phyloP scores from a whole-genome alignment of 352 stramenopile genomes.

The Globisporangium parvum region DNA sequence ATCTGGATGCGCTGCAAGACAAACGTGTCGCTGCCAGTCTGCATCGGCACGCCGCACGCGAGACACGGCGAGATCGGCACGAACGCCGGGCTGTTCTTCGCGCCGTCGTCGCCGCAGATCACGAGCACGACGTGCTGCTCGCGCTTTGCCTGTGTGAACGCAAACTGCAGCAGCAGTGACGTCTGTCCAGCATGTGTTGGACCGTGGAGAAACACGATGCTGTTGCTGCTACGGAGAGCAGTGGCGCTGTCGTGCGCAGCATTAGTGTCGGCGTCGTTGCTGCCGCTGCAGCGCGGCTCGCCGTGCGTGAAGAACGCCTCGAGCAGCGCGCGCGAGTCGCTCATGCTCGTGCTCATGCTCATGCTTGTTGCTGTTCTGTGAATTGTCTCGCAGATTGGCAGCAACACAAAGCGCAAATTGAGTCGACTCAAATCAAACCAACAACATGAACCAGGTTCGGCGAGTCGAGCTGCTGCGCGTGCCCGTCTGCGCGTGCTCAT shows the following conservation, averaged over 20 bases:
- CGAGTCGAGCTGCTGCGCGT: not conserved
- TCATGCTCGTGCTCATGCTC: not conserved
- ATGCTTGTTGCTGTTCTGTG: not conserved
- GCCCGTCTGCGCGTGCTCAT: no score
- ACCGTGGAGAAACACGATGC: conserved; percentile 42
- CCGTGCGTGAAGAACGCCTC: conserved; percentile 67
- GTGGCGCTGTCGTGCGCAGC: conserved; percentile 1
- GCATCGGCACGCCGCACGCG: conserved; percentile 30
- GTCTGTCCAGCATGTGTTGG: conserved; percentile 37
- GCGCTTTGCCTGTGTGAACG: conserved; percentile 41
- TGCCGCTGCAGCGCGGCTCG: conserved; percentile 15
- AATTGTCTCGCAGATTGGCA: no score
- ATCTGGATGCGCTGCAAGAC: conserved; percentile 53
- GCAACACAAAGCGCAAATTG: no score
- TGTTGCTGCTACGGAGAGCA: not conserved
- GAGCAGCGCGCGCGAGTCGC: conserved; percentile 12
- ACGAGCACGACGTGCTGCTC: conserved; percentile 45
- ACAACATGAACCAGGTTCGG: no score
- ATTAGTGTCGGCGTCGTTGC: not conserved
- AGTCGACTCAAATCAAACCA: no score
- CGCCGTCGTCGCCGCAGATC: conserved; percentile 25
- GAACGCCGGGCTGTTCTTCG: conserved; percentile 16
- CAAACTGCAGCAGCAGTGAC: conserved; percentile 59
- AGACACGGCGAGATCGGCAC: conserved; percentile 39
- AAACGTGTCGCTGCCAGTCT: conserved; percentile 39